phyloP scores from a whole-genome alignment of 352 stramenopile genomes.

The Pythium oligandrum region DNA sequence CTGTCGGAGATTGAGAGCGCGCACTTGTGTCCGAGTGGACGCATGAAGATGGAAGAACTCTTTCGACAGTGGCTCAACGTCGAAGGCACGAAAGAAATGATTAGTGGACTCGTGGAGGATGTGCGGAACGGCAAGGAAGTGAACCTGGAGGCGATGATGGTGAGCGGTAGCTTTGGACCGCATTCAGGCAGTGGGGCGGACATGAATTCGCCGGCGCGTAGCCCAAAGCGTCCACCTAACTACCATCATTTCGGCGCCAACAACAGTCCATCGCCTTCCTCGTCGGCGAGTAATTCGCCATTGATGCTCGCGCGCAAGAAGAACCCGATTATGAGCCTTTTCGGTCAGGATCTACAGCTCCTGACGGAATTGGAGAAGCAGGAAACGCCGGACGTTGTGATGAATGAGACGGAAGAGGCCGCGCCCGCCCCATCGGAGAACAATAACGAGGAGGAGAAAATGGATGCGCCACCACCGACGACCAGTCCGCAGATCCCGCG shows the following conservation, averaged over 20 bases:
- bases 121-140: conserved; percentile 72
- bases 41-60: conserved; percentile 87
- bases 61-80: conserved; percentile 86
- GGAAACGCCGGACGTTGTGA: conserved; percentile 4
- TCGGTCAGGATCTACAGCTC: conserved; percentile 64
- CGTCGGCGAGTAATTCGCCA: conserved; percentile 24
- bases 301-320: conserved; percentile 48
- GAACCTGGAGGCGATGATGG: conserved; percentile 27
- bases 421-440: neutral
- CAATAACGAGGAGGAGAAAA: conserved; percentile 12
- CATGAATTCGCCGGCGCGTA: conserved; percentile 46
- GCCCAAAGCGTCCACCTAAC: conserved; percentile 75
- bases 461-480: conserved; percentile 15
- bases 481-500: conserved; percentile 40
- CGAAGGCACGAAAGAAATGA: conserved; percentile 82
- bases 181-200: conserved; percentile 21
- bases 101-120: conserved; percentile 74
- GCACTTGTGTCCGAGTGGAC: conserved; percentile 66
- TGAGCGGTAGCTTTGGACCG: conserved; percentile 5
- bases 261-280: conserved; percentile 19
- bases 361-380: conserved; percentile 42
- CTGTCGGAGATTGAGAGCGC: conserved; percentile 81
- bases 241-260: conserved; percentile 59
- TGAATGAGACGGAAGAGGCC: conserved; percentile 20
- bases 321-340: conserved; percentile 68